phyloP scores from a whole-genome alignment of 2,329 filamentous ascomycete species.

The Fusarium secorum region DNA sequence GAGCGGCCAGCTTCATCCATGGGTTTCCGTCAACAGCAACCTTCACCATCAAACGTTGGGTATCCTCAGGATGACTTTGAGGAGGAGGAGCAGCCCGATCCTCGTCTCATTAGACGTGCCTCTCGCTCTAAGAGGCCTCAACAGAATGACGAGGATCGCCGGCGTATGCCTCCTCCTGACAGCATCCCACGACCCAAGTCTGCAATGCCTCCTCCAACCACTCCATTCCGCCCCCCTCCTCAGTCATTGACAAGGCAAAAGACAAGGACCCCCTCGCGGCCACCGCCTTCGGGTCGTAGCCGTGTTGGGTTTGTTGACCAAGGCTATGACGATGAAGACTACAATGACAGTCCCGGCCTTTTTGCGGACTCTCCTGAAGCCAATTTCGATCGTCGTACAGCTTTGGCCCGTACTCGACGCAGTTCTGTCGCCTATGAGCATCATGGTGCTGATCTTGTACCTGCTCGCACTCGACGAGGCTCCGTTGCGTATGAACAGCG shows the following conservation, averaged over 20 bases:
- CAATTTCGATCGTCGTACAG: constrained; percentile 46
- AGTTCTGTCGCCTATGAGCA: constrained; percentile 49
- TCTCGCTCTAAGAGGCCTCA: constrained; percentile 51
- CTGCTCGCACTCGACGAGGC: constrained; percentile 47
- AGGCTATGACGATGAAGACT: constrained; percentile 52
- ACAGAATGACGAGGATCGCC: constrained; percentile 53
- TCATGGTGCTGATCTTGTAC: constrained; percentile 51
- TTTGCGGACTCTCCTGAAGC: constrained; percentile 52
- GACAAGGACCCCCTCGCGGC: constrained; percentile 46
- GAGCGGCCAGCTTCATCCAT: constrained; percentile 52
- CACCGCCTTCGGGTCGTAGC: constrained; percentile 43
- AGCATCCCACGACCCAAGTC: constrained; percentile 49
- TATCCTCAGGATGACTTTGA: constrained; percentile 54
- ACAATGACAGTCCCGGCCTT: constrained; percentile 46
- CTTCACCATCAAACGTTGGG: constrained; percentile 40
- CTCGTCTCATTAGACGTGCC: constrained; percentile 50
- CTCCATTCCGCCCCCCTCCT: constrained; percentile 43
- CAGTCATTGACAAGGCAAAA: constrained; percentile 41
- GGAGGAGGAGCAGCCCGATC: constrained; percentile 50
- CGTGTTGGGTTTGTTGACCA: constrained; percentile 45
- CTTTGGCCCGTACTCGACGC: constrained; percentile 47
- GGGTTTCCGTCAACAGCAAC: constrained; percentile 46
- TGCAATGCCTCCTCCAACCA: constrained; percentile 41
- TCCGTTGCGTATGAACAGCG: constrained; percentile 51
- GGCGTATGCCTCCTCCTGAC: constrained; percentile 59